These are phyloP conservation scores for Aureobasidium sp. DNA, from an alignment of 2,329 filamentous ascomycete genomes.

Conservation along the genomic window DNA sequence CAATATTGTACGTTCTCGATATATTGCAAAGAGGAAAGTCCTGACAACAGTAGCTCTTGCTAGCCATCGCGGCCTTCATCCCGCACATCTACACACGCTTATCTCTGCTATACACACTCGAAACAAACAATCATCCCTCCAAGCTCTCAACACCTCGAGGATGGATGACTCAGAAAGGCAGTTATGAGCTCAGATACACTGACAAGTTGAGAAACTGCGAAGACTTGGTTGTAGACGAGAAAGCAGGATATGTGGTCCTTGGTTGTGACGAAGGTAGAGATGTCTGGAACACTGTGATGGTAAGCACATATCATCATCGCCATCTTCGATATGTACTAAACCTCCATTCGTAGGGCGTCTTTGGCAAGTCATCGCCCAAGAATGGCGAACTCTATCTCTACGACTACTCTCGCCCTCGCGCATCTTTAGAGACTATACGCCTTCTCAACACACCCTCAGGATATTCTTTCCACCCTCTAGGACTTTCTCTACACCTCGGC, in stretches of 20 bases:
- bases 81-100: conserved; percentile 13
- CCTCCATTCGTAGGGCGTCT: conserved; percentile 15
- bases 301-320: conserved; percentile 25
- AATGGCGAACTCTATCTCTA: conserved; percentile 43
- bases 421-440: conserved; percentile 29
- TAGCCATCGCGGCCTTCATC: background rate
- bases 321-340: background rate
- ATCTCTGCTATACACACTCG: conserved; percentile 1
- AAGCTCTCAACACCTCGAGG: background rate
- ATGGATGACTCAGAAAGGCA: conserved; percentile 23
- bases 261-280: conserved; percentile 50
- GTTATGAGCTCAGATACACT: conserved; percentile 35
- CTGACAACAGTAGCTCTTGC: background rate
- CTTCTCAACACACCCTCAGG: conserved; percentile 30
- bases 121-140: conserved; percentile 5
- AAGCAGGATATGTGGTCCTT: conserved; percentile 42
- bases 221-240: conserved; percentile 44
- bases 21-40: no score
- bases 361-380: background rate
- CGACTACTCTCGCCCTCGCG: conserved; percentile 36
- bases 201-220: conserved; percentile 48
- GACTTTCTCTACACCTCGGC: conserved; percentile 40
- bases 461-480: conserved; percentile 47
- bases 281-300: conserved; percentile 53
- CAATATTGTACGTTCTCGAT: conserved; percentile 4